A percentile compares a stretch with the other conserved stretches of the same genome.
phyloP scores from a whole-genome alignment of 352 stramenopile species.

The Phytophthora foliorum region DNA sequence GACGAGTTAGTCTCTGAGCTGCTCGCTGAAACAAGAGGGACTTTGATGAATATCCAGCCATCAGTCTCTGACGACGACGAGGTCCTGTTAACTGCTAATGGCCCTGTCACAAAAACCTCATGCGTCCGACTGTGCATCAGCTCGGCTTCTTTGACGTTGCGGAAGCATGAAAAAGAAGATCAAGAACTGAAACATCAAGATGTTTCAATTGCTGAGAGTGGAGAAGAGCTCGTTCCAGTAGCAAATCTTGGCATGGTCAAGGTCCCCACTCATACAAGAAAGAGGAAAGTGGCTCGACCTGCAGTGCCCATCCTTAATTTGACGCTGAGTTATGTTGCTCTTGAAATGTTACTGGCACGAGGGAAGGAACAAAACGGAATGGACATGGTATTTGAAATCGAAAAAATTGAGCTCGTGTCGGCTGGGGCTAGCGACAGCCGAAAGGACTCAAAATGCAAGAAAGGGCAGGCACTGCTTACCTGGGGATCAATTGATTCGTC shows the following conservation, averaged over 20 bases:
- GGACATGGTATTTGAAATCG: constrained; percentile 81
- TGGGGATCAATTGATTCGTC: constrained; percentile 57
- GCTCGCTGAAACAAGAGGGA: constrained; percentile 71
- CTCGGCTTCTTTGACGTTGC: constrained; percentile 66
- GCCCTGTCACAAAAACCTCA: constrained; percentile 38
- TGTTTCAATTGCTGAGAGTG: constrained; percentile 16
- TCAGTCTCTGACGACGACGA: constrained; percentile 22
- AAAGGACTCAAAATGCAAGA: constrained; percentile 45
- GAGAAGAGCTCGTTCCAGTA: constrained; percentile 78
- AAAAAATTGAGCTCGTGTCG: constrained; percentile 64
- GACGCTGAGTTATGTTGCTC: constrained; percentile 55
- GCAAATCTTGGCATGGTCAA: constrained; percentile 86
- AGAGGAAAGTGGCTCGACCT: constrained; percentile 64
- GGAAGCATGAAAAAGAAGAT: constrained; percentile 55
- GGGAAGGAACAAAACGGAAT: constrained; percentile 35
- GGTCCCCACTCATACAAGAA: constrained; percentile 52
- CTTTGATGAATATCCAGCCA: constrained; percentile 45
- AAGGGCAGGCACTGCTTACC: constrained; percentile 42
- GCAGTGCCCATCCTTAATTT: constrained; percentile 67
- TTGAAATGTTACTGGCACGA: constrained; percentile 56
- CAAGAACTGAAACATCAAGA: constrained; percentile 25
- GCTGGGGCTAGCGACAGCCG: constrained; percentile 31
- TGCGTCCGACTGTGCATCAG: constrained; percentile 73
- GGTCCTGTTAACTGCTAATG: constrained; percentile 19
- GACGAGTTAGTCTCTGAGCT: constrained; percentile 78